Evolutionary conservation across 2,329 filamentous ascomycete species (phyloP).

Genomic region (Thielaviopsis musarum): DNA sequence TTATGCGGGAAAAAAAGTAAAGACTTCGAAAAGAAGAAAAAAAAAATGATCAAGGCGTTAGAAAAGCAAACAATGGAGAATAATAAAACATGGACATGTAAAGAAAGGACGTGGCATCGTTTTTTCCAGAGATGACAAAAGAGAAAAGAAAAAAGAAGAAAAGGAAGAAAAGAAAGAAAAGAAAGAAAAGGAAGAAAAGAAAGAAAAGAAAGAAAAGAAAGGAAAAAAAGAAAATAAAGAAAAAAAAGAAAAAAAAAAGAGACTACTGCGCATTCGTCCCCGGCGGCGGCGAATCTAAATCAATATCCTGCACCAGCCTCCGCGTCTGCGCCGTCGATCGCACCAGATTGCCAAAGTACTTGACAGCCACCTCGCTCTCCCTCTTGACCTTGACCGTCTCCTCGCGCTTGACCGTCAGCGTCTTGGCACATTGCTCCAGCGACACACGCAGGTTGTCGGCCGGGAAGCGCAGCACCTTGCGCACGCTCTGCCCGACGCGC

Average conservation of each 20-base stretch:
- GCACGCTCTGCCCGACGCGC: conserved; percentile 71
- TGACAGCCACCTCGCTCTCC: conserved; percentile 73
- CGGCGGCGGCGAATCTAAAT: conserved; percentile 36
- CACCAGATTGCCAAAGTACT: conserved; percentile 80
- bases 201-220: background rate
- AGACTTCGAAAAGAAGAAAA: background rate
- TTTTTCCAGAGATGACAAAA: background rate
- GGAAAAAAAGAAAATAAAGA: too few species aligned
- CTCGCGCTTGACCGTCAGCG: conserved; percentile 60
- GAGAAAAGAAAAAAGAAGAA: too few species aligned
- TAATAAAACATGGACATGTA: background rate
- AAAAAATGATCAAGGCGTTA: too few species aligned
- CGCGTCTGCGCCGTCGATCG: conserved; percentile 42
- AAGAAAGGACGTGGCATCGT: background rate
- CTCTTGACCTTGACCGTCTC: conserved; percentile 66
- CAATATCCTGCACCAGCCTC: conserved; percentile 31
- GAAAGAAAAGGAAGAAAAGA: too few species aligned
- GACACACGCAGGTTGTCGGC: conserved; percentile 72
- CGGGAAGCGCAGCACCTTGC: conserved; percentile 74
- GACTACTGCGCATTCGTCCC: conserved; percentile 13
- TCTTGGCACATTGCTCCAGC: conserved; percentile 71
- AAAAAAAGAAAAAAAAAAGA: too few species aligned
- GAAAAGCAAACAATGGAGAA: too few species aligned
- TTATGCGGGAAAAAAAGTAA: background rate
- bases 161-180: too few species aligned